These are phyloP conservation scores for Neurospora hispaniola DNA, from an alignment of 495 filamentous ascomycete species.

Conservation along the genomic window DNA sequence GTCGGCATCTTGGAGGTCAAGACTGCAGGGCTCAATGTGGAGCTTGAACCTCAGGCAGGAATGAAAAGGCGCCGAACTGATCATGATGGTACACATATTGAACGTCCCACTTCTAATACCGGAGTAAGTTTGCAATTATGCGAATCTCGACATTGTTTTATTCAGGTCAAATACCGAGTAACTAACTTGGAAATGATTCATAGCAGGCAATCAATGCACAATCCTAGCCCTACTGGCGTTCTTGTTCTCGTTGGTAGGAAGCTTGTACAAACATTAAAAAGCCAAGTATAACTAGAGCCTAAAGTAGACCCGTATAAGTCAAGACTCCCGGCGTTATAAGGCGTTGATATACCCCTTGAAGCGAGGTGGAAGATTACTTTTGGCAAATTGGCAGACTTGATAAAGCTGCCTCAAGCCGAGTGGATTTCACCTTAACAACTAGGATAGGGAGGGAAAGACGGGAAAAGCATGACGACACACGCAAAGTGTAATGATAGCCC, in stretches of 20 bases:
- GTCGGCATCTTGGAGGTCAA: not conserved
- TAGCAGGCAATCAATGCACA: not conserved
- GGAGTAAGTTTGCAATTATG: not conserved
- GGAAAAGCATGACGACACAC: not conserved
- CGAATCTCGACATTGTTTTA: not conserved
- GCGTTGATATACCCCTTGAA: not conserved
- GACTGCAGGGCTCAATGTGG: not conserved
- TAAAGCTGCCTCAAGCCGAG: not conserved
- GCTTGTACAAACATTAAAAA: not conserved
- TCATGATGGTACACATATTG: not conserved
- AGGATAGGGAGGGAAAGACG: not conserved
- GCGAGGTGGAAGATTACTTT: not conserved
- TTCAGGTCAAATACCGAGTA: not conserved
- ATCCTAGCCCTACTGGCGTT: not conserved
- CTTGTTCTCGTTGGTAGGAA: not conserved
- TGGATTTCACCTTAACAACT: not conserved
- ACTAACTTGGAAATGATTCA: not conserved
- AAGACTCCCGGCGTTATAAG: not conserved
- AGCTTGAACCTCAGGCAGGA: not conserved
- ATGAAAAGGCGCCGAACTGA: not conserved
- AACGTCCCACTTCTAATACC: not conserved
- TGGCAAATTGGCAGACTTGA: not conserved
- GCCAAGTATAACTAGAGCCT: not conserved
- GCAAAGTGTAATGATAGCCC: not conserved
- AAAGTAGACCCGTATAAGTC: not conserved